Evolutionary conservation across 768 basidiomycete genomes (phyloP), one percentile per base, ranked within the genome.

Genomic region (Boletus reticuloceps): DNA sequence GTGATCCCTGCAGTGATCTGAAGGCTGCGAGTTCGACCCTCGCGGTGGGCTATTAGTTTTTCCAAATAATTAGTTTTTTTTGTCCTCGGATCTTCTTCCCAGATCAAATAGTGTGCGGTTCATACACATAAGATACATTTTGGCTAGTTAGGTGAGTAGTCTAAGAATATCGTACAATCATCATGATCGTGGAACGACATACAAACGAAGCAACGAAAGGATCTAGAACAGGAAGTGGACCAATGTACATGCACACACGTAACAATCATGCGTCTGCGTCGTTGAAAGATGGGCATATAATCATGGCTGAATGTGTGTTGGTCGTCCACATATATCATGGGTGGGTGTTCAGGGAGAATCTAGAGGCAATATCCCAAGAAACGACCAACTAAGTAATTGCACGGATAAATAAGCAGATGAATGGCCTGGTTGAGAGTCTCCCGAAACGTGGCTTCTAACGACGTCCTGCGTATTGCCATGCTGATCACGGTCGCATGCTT

Each of bases 11-110:
- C 46, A 3, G 64, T 55, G 49, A 86, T 86, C 85, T 86, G 82
- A 86, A 86, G 85, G 85, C 82, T 86, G 85, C 85, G 85, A 84
- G 85, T 86, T 86, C 85, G 85, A 86, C 79, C 84, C 85, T 84
- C 85, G 85, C 85, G 84, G 83, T 85, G 84, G 85, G 84, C 84
- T 85, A 82, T 19, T 44, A 6, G 10, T 54, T 71, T 71, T 65
- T 50, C 36, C 1, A 8, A 32, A 20, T 6, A 4, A n/a, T n/a
- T n/a, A n/a, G n/a, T 20, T 20, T 20, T 2, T 31, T 20, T 19
- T 36, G 14, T 19, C 0, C 4, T n/a, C 25, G 25, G 25, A 11
- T 32, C 27, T 37, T 25, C 3, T 13, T 50, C 10, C n/a, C 7
- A 11, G 16, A 52, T 54, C 36, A 29, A 34, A 29, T 20, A 4